Evolutionary conservation across 2,329 filamentous ascomycete genomes (phyloP), one percentile per base, ranked within the genome.

Genomic region (Amphichorda felina): DNA sequence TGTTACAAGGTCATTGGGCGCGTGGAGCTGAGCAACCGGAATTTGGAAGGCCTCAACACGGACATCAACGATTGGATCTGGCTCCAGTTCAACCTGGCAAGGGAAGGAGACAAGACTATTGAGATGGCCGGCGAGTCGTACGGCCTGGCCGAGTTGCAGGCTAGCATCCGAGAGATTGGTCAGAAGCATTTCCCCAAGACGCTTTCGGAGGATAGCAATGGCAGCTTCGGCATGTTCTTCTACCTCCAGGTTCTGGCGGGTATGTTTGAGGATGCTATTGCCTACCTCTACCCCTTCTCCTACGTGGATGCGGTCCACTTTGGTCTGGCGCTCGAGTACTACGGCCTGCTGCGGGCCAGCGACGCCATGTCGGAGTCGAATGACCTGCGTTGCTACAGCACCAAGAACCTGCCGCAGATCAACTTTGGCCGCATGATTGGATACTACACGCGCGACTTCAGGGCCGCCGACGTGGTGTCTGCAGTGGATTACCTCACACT

Each of bases 1-100:
- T 95, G 91, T 56, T 96, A 96, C 70, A 96, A 98, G 68, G 79
- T 98, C 41, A 82, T 98, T 47, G 91, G 93, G 31, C 86, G 78
- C 31, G 80, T 77, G 46, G 78, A 81, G 48, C 61, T 82, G 18
- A 66, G 63, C 50, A 77, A 78, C 55, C 72, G 78, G 42, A 75
- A 68, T 45, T 56, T 82, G 21, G 75, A 79, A 17, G 71, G 70
- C 31, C 59, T 82, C 25, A 73, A 72, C 47, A 74, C 70, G 11
- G 73, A 77, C 39, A 72, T 81, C 40, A 73, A 79, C 49, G 78
- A 82, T 56, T 82, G 75, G 72, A 70, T 79, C 50, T 82, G 78
- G 78, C 64, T 82, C 38, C 78, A 82, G 50, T 77, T 82, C 59
- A 79, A 78, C 50, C 65, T 82, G 38, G 77, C 77, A 7, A 63